Conservation (phyloP, 2,329 filamentous ascomycete genomes). For the Ophiocordyceps polyrhachis-furcata region DNA sequence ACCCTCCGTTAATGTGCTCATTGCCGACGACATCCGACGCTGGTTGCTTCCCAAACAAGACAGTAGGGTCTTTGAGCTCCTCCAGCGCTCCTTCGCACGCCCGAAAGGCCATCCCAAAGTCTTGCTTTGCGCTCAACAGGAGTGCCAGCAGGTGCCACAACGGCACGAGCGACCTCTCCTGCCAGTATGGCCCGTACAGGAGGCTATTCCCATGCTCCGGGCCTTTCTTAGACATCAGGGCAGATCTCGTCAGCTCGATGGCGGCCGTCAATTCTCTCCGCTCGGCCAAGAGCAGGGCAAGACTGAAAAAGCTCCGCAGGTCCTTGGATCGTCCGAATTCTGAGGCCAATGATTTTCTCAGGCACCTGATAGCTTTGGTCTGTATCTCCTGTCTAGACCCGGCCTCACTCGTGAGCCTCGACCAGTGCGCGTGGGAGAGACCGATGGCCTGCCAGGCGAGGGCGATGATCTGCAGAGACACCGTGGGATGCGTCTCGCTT, state of each 20-base stretch:
- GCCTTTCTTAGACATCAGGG: constrained; percentile 42
- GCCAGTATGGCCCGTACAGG: constrained; percentile 32
- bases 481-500: constrained; percentile 18
- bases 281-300: constrained; percentile 76
- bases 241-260: constrained; percentile 64
- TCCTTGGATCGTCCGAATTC: constrained; percentile 48
- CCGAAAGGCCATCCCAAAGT: constrained; percentile 60
- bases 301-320: constrained; percentile 59
- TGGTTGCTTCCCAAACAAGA: constrained; percentile 50
- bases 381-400: constrained; percentile 55
- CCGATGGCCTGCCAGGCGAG: constrained; percentile 72
- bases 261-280: constrained; percentile 63
- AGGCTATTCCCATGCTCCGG: constrained; percentile 23
- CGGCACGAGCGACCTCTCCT: constrained; percentile 50
- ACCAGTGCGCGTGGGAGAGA: constrained; percentile 73
- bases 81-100: constrained; percentile 85
- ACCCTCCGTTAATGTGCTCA: constrained; percentile 41
- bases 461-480: constrained; percentile 45
- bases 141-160: constrained; percentile 85
- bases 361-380: constrained; percentile 53
- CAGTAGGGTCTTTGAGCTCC: constrained; percentile 56
- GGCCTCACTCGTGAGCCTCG: constrained; percentile 60
- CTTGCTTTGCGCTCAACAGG: constrained; percentile 68
- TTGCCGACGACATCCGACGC: constrained; percentile 39
- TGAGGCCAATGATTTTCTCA: constrained; percentile 54